Conservation (phyloP, 169 alveolate genomes). For the Plasmodium chabaudi region DNA sequence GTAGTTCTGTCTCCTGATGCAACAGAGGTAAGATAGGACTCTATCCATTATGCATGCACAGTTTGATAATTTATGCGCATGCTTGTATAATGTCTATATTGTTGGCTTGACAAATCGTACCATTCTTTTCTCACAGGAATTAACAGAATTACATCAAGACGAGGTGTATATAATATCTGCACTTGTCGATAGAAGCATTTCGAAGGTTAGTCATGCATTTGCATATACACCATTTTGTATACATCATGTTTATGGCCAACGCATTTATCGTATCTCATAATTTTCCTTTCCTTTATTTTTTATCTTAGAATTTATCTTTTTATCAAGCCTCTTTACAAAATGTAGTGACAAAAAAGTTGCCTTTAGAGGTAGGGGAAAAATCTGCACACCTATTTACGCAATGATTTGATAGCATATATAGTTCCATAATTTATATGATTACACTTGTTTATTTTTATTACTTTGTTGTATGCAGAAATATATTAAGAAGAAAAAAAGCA, state of each 20-base stretch:
- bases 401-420: background rate
- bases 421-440: background rate
- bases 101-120: too few relatives aligned
- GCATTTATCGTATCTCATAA: background rate
- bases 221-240: too few relatives aligned
- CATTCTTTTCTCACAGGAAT: slow-evolving; percentile 27
- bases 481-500: slow-evolving; percentile 76
- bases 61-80: too few relatives aligned
- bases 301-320: slow-evolving; percentile 42
- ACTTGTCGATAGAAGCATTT: slow-evolving; percentile 80
- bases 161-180: slow-evolving; percentile 79
- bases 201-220: slow-evolving; percentile 68
- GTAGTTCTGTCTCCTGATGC: slow-evolving; percentile 83
- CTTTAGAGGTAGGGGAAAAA: slow-evolving; percentile 54
- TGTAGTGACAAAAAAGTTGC: slow-evolving; percentile 73
- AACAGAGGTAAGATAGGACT: slow-evolving; percentile 23
- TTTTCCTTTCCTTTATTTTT: background rate
- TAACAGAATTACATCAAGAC: slow-evolving; percentile 78
- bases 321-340: slow-evolving; percentile 78
- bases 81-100: too few relatives aligned
- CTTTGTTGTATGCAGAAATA: slow-evolving; percentile 5
- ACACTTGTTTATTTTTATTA: too few relatives aligned
- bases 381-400: background rate
- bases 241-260: too few relatives aligned
- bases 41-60: background rate